Conservation (phyloP, 768 basidiomycete species). For the Boletus sensibilis region DNA sequence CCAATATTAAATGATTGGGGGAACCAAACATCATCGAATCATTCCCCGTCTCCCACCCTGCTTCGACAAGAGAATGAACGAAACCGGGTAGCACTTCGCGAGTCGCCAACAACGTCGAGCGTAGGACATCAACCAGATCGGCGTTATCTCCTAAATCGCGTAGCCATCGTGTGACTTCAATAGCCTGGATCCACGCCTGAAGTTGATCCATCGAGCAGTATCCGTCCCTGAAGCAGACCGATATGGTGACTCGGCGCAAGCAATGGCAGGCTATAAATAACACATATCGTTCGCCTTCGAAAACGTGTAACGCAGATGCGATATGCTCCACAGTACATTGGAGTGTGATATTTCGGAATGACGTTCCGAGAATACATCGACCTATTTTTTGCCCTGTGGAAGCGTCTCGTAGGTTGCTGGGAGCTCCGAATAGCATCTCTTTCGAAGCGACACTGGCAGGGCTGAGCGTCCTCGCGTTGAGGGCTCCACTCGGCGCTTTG, state of each 20-base stretch:
- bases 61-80: slow-evolving; percentile 16
- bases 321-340: slow-evolving; percentile 16
- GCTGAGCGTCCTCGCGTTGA: slow-evolving; percentile 18
- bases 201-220: slow-evolving; percentile 49
- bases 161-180: slow-evolving; percentile 18
- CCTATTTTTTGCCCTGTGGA: slow-evolving; percentile 39
- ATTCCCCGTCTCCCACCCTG: slow-evolving; percentile 40
- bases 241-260: slow-evolving; percentile 21
- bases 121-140: slow-evolving; percentile 7
- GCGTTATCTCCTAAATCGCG: background rate
- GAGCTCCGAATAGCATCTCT: slow-evolving; percentile 46
- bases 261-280: slow-evolving; percentile 43
- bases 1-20: slow-evolving; percentile 24
- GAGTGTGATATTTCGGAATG: slow-evolving; percentile 32
- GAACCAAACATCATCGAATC: slow-evolving; percentile 35
- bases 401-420: slow-evolving; percentile 40
- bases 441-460: slow-evolving; percentile 40
- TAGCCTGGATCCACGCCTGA: slow-evolving; percentile 48
- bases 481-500: slow-evolving; percentile 8
- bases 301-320: slow-evolving; percentile 37
- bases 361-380: slow-evolving; percentile 50
- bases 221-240: slow-evolving; percentile 52
- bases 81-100: slow-evolving; percentile 19
- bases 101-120: slow-evolving; percentile 11
- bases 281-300: slow-evolving; percentile 48